These are phyloP conservation scores for Hypoxylon perforatum DNA, from an alignment of 495 filamentous ascomycete genomes.

Conservation along the genomic window DNA sequence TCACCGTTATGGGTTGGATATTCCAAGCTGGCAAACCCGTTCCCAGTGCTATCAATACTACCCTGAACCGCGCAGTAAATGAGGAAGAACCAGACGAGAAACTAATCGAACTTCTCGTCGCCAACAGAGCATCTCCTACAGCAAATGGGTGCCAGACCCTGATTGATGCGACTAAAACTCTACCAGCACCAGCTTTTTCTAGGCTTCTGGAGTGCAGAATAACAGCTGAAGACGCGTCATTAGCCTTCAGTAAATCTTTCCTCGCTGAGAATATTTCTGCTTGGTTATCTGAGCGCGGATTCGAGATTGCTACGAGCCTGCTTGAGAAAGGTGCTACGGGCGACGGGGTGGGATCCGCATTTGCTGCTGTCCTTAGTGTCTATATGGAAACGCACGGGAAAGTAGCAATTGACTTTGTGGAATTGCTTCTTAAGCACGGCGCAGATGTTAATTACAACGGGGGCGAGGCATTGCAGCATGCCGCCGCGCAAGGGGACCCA, in stretches of 20 bases:
- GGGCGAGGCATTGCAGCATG: slow-evolving; percentile 55
- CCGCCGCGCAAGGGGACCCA: slow-evolving; percentile 51
- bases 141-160: slow-evolving; percentile 57
- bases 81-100: slow-evolving; percentile 56
- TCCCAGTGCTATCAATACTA: slow-evolving; percentile 52
- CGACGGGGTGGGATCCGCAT: slow-evolving; percentile 49
- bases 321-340: slow-evolving; percentile 56
- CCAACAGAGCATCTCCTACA: slow-evolving; percentile 54
- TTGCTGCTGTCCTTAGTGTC: slow-evolving; percentile 49
- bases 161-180: slow-evolving; percentile 51
- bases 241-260: slow-evolving; percentile 54
- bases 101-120: slow-evolving; percentile 53
- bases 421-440: slow-evolving; percentile 48
- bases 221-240: slow-evolving; percentile 49
- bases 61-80: slow-evolving; percentile 55
- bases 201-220: slow-evolving; percentile 50
- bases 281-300: slow-evolving; percentile 54
- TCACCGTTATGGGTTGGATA: slow-evolving; percentile 56
- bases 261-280: slow-evolving; percentile 37
- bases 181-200: slow-evolving; percentile 48
- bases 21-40: slow-evolving; percentile 55
- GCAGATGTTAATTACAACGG: slow-evolving; percentile 54
- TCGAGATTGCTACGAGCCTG: slow-evolving; percentile 51
- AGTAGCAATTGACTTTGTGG: slow-evolving; percentile 49
- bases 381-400: slow-evolving; percentile 45